Conservation (phyloP, 768 basidiomycete genomes). For the Russula earlei region DNA sequence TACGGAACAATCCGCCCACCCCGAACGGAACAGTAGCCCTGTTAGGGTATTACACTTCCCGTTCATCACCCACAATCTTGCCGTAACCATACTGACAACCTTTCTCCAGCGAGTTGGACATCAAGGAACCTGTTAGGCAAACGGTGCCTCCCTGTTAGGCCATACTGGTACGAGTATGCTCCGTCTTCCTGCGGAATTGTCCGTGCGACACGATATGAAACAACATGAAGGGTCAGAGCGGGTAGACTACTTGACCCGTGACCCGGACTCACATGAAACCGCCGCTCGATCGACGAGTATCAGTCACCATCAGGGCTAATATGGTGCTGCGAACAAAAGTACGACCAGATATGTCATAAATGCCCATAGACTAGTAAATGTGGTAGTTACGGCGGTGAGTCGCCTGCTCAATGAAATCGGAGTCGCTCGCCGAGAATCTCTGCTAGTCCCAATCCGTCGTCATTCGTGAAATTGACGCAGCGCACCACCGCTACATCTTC, state of each 20-base stretch:
- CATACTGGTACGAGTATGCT: too few relatives aligned
- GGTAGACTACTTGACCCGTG: neutral
- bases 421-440: constrained; percentile 22
- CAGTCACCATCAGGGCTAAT: neutral
- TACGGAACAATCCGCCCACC: too few relatives aligned
- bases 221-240: neutral
- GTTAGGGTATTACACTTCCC: too few relatives aligned
- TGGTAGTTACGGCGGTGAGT: neutral
- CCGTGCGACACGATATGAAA: neutral
- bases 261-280: neutral
- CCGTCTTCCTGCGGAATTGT: neutral
- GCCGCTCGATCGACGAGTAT: neutral
- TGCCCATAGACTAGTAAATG: neutral
- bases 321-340: neutral
- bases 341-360: neutral
- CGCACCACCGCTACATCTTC: constrained; percentile 25
- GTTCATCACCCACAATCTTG: too few relatives aligned
- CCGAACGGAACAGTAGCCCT: too few relatives aligned
- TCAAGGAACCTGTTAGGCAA: too few relatives aligned
- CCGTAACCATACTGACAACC: too few relatives aligned
- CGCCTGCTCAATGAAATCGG: constrained; percentile 11
- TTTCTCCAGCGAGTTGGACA: too few relatives aligned
- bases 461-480: constrained; percentile 24
- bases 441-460: constrained; percentile 23
- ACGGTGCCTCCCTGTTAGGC: too few relatives aligned